A percentile compares a stretch with the other conserved stretches of the same genome.
These are phyloP conservation scores for Xylaria telfairii DNA, from an alignment of 495 filamentous ascomycete genomes.

Conservation along the genomic window DNA sequence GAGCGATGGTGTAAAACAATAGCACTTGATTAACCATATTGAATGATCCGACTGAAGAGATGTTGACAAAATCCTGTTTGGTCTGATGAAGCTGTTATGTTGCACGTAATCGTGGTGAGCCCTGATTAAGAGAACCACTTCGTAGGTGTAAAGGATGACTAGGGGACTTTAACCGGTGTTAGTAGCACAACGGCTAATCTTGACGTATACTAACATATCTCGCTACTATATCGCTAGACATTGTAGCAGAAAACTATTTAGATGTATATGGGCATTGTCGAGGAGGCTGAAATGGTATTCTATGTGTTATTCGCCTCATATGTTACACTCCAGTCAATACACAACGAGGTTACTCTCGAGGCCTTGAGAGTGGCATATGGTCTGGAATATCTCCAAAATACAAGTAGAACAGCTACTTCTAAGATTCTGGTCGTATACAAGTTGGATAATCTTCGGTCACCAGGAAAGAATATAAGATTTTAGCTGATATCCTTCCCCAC, in stretches of 20 bases:
- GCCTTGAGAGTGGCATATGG: not conserved
- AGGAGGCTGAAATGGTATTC: not conserved
- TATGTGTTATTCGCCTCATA: not conserved
- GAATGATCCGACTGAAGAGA: not conserved
- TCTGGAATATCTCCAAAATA: not conserved
- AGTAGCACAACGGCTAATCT: not conserved
- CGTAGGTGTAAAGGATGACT: not conserved
- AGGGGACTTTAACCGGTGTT: slow-evolving; percentile 4
- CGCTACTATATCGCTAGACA: not conserved
- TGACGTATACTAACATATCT: not conserved
- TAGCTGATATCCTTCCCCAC: not conserved
- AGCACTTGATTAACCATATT: not conserved
- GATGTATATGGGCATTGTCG: not conserved
- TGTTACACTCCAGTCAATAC: not conserved
- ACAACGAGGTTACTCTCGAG: not conserved
- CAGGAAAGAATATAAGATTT: not conserved
- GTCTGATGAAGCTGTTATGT: not conserved
- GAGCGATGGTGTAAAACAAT: not conserved
- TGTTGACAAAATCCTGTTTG: not conserved
- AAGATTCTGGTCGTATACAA: not conserved
- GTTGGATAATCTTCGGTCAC: not conserved
- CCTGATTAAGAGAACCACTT: not conserved
- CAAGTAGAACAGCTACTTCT: not conserved
- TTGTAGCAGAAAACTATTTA: not conserved
- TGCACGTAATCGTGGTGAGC: not conserved